These are phyloP conservation scores for Hymenoscyphus occultus DNA, from an alignment of 2,329 filamentous ascomycete species.

Conservation along the genomic window DNA sequence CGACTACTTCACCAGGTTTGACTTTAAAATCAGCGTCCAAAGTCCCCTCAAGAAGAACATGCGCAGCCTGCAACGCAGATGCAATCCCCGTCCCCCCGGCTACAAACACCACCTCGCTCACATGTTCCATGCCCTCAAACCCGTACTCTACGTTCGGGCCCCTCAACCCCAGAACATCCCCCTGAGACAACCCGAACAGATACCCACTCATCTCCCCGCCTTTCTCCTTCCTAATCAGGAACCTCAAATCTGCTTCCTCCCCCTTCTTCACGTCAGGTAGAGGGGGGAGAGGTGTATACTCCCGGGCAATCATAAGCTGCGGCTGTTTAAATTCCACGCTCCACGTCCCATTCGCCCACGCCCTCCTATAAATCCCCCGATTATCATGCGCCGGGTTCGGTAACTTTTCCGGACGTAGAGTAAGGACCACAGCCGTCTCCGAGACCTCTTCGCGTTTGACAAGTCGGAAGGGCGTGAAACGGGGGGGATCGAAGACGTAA, in stretches of 20 bases:
- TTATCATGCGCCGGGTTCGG: not conserved
- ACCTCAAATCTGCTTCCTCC: conserved; percentile 50
- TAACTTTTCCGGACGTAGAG: conserved; percentile 46
- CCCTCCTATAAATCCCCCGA: conserved; percentile 38
- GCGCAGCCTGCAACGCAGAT: conserved; percentile 77
- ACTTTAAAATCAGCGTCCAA: too few species aligned
- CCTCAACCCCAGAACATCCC: conserved; percentile 68
- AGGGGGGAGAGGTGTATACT: conserved; percentile 81
- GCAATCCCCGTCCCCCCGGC: conserved; percentile 93
- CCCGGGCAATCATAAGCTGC: conserved; percentile 83
- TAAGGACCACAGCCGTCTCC: conserved; percentile 63
- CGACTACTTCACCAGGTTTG: too few species aligned
- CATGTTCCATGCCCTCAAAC: conserved; percentile 47
- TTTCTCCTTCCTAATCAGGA: conserved; percentile 75
- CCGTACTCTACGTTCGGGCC: conserved; percentile 73
- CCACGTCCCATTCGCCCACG: conserved; percentile 68
- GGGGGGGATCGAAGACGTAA: not conserved
- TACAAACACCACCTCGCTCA: conserved; percentile 68
- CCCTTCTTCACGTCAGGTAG: conserved; percentile 34
- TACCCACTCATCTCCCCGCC: conserved; percentile 86
- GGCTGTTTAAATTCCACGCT: conserved; percentile 94
- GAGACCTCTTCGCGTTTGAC: conserved; percentile 2
- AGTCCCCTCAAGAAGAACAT: conserved; percentile 49
- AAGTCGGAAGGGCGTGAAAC: conserved; percentile 3
- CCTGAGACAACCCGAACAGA: conserved; percentile 61